phyloP scores from a whole-genome alignment of 305 asterid species.

The Euphrasia arctica region DNA sequence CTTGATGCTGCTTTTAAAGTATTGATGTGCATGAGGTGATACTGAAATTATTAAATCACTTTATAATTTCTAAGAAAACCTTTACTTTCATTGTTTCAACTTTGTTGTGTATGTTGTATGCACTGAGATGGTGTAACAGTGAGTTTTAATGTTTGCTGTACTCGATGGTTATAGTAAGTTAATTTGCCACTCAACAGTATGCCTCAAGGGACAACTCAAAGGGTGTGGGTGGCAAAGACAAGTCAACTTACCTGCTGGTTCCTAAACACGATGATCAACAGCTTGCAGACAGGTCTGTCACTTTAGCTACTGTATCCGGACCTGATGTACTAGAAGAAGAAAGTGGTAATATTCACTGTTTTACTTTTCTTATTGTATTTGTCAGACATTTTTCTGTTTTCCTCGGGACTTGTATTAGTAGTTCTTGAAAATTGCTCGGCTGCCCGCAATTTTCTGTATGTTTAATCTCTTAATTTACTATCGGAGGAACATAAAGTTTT shows the following conservation, averaged over 20 bases:
- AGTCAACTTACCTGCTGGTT: constrained; percentile 36
- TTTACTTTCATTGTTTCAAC: neutral
- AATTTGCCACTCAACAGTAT: constrained; percentile 41
- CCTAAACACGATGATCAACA: constrained; percentile 45
- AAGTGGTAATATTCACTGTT: constrained; percentile 37
- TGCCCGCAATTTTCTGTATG: neutral
- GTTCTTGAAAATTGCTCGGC: constrained; percentile 1
- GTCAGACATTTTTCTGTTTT: neutral
- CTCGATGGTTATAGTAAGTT: constrained; percentile 17
- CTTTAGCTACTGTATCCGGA: constrained; percentile 30
- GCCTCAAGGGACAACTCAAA: constrained; percentile 53
- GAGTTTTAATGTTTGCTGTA: constrained; percentile 21
- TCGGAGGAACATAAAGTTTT: neutral
- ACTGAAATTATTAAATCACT: constrained; percentile 3
- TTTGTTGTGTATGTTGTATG: constrained; percentile 1
- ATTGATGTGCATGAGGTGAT: constrained; percentile 19
- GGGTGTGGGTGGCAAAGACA: constrained; percentile 44
- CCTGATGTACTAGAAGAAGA: constrained; percentile 42
- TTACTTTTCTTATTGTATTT: constrained; percentile 1
- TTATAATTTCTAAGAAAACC: constrained; percentile 1
- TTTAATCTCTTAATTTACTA: neutral
- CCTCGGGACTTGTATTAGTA: constrained; percentile 10
- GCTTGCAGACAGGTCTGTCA: constrained; percentile 37
- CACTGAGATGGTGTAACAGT: constrained; percentile 5
- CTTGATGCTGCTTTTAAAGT: constrained; percentile 12